Evolutionary conservation across 1,284 basidiomycete genomes (phyloP).

Genomic region (Cystobasidiaceae sp.): DNA sequence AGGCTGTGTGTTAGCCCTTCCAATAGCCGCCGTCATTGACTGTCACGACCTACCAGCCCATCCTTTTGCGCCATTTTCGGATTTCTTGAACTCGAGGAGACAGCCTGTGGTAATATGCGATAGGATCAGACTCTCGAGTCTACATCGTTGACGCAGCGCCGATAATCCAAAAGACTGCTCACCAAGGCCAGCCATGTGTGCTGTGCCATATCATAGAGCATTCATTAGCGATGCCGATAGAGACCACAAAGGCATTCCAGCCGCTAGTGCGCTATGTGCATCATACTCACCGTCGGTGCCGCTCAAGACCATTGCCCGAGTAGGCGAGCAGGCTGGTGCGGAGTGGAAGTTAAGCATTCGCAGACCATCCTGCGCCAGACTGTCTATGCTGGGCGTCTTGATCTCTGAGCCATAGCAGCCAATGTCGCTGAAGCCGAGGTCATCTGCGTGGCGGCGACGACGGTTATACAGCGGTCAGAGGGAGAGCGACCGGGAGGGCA

Average conservation of each 20-base stretch:
- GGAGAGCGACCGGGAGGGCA: no score
- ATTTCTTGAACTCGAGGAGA: slow-evolving; percentile 11
- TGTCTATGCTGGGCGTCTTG: slow-evolving; percentile 34
- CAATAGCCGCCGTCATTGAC: neutral
- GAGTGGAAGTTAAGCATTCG: slow-evolving; percentile 36
- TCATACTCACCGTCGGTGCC: neutral
- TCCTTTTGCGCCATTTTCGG: neutral
- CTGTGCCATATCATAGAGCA: no score
- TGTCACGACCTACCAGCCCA: neutral
- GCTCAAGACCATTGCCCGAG: neutral
- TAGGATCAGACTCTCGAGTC: slow-evolving; percentile 24
- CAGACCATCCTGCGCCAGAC: slow-evolving; percentile 22
- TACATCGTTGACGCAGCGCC: neutral
- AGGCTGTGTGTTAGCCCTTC: neutral
- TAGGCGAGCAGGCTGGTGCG: slow-evolving; percentile 35
- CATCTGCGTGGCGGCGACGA: no score
- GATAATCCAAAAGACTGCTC: no score
- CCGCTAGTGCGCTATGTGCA: no score
- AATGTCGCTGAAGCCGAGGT: slow-evolving; percentile 13
- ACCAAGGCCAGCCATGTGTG: neutral
- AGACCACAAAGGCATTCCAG: no score
- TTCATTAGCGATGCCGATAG: no score
- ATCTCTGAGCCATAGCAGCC: slow-evolving; percentile 34
- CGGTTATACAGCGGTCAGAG: no score
- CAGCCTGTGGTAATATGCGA: slow-evolving; percentile 33